These are phyloP conservation scores for Teunomyces panamensis DNA, from an alignment of 805 yeast species.

Conservation along the genomic window DNA sequence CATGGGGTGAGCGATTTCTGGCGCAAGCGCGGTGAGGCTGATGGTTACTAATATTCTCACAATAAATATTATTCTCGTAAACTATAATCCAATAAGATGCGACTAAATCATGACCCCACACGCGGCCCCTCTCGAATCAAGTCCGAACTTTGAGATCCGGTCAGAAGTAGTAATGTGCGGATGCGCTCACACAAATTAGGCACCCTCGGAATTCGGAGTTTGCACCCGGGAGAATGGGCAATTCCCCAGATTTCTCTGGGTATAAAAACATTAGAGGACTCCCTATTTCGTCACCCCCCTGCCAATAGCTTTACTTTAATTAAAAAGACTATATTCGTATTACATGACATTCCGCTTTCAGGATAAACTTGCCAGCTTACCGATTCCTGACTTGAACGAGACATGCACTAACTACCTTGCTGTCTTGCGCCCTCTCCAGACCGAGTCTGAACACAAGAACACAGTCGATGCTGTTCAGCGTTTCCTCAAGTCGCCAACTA, in stretches of 20 bases:
- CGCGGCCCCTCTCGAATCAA: not conserved
- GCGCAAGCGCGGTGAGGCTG: conserved; percentile 79
- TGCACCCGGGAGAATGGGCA: not conserved
- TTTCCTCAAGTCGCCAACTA: conserved; percentile 48
- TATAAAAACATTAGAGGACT: not conserved
- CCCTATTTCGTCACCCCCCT: not conserved
- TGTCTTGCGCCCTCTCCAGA: conserved; percentile 77
- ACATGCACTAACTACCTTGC: conserved; percentile 66
- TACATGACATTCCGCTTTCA: conserved; percentile 55
- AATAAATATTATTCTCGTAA: no score
- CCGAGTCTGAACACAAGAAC: conserved; percentile 61
- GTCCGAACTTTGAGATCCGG: not conserved
- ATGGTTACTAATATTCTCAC: conserved; percentile 44
- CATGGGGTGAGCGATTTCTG: conserved; percentile 87
- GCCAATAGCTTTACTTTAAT: not conserved
- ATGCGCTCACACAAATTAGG: not conserved
- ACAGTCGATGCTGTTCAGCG: conserved; percentile 58
- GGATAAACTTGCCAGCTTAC: conserved; percentile 58
- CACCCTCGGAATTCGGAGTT: conserved; percentile 4
- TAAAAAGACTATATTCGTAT: not conserved
- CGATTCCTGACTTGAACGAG: conserved; percentile 72
- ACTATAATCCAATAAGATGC: not conserved
- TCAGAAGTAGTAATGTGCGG: not conserved
- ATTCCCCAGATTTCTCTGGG: conserved; percentile 6
- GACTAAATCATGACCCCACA: not conserved